Conservation (phyloP, 129 eudicot species). For the Arctium minus region DNA sequence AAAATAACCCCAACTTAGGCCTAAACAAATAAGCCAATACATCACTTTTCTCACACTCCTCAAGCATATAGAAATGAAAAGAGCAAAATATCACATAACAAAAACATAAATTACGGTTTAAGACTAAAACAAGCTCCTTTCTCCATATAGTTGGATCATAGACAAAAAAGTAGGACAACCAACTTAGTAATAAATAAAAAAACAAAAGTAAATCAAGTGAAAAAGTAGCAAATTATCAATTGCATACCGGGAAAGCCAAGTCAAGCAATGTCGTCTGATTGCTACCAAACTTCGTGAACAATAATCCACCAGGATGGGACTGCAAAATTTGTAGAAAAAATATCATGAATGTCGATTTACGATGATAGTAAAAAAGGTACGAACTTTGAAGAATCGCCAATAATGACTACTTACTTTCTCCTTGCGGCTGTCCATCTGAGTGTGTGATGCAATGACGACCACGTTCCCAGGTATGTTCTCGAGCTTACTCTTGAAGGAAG, state of each 20-base stretch:
- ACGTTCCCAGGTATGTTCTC: conserved; percentile 65
- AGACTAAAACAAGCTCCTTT: no score
- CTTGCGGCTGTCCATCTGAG: conserved; percentile 76
- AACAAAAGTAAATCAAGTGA: no score
- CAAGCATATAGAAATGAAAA: no score
- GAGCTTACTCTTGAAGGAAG: conserved; percentile 65
- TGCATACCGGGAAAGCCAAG: conserved; percentile 81
- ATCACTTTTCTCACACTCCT: no score
- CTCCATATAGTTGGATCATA: no score
- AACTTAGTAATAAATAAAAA: no score
- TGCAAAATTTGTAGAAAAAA: conserved; percentile 21
- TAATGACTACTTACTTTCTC: conserved; percentile 61
- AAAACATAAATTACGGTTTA: no score
- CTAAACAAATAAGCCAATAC: no score
- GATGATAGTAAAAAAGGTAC: neutral
- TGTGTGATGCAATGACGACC: conserved; percentile 78
- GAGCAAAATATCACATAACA: no score
- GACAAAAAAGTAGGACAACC: no score
- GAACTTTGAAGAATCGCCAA: neutral
- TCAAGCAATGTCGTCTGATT: conserved; percentile 77
- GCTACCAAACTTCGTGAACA: conserved; percentile 85
- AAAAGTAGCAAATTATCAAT: neutral
- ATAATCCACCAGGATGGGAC: conserved; percentile 89
- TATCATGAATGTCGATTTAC: neutral
- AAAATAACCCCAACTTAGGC: no score